A percentile compares a stretch with the other conserved stretches of the same genome.
phyloP scores from a whole-genome alignment of 768 basidiomycete species.

The Cubamyces sp. region DNA sequence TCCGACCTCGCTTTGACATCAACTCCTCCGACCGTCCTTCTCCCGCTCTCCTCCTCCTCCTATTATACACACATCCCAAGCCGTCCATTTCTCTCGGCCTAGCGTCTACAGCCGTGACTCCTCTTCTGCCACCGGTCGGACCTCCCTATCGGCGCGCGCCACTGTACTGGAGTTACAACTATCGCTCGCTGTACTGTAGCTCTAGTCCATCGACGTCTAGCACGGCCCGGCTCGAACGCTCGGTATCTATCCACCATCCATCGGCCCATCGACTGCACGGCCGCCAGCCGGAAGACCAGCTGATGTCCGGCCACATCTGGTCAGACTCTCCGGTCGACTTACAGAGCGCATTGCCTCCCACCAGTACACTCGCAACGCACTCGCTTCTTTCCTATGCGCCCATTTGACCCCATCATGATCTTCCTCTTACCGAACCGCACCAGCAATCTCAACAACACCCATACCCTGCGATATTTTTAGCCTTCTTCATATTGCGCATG shows the following conservation, averaged over 20 bases:
- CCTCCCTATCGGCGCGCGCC: too few relatives aligned
- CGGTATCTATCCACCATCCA: neutral
- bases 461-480: too few relatives aligned
- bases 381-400: neutral
- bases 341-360: neutral
- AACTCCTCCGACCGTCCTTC: neutral
- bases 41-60: neutral
- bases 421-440: neutral
- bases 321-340: neutral
- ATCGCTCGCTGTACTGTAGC: too few relatives aligned
- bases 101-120: too few relatives aligned
- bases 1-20: neutral
- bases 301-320: neutral
- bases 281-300: neutral
- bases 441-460: too few relatives aligned
- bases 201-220: too few relatives aligned
- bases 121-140: neutral
- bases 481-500: too few relatives aligned
- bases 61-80: neutral
- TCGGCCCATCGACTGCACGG: neutral
- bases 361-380: conserved; percentile 4
- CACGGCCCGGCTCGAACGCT: neutral
- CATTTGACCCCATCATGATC: neutral
- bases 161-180: too few relatives aligned
- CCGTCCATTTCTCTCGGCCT: neutral